Conservation (phyloP, 202 grass and related monocot species). For the Schoenoplectus triqueter region DNA sequence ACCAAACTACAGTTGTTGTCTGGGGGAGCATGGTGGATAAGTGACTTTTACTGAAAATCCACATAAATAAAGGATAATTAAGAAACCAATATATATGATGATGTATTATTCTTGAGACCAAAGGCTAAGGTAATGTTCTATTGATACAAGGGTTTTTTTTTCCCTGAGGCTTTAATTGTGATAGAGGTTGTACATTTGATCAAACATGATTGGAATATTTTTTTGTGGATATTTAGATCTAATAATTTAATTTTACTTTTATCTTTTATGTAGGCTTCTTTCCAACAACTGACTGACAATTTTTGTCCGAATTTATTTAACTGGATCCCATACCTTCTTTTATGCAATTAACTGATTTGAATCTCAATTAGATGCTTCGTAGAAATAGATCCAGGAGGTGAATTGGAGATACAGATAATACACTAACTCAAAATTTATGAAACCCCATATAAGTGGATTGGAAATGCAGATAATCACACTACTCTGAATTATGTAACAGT, state of each 20-base stretch:
- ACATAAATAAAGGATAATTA: not conserved
- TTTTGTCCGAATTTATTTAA: not conserved
- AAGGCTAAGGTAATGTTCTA: too few species aligned
- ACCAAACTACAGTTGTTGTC: not conserved
- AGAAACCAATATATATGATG: not conserved
- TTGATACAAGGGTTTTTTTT: too few species aligned
- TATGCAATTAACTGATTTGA: not conserved
- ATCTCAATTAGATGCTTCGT: constrained; percentile 7
- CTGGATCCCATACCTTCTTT: not conserved
- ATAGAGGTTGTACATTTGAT: too few species aligned
- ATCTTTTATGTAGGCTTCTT: not conserved
- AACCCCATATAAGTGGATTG: not conserved
- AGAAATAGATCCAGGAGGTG: not conserved
- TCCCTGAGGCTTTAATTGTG: too few species aligned
- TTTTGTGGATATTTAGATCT: too few species aligned
- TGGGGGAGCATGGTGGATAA: not conserved
- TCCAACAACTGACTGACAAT: not conserved
- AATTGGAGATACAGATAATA: not conserved
- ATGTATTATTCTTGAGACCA: not conserved
- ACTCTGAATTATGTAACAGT: not conserved
- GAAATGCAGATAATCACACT: not conserved
- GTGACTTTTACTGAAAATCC: not conserved
- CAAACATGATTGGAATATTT: too few species aligned
- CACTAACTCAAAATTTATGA: not conserved
- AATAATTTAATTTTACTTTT: not conserved